Conservation (phyloP, 306 rosid genomes). For the Carpinus fangiana region DNA sequence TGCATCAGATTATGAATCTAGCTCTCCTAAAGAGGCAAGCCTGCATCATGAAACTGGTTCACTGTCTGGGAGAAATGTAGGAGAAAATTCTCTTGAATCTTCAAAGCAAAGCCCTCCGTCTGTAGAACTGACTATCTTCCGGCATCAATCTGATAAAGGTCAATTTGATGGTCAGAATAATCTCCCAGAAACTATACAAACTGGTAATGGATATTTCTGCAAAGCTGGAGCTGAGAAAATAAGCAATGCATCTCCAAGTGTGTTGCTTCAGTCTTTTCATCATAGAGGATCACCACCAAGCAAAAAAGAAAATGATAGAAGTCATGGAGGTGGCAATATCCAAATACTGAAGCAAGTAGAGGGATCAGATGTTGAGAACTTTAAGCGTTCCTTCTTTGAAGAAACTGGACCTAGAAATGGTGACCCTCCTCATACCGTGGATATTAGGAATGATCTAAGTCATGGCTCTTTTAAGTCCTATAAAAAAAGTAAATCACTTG, state of each 20-base stretch:
- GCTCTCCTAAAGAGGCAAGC: background rate
- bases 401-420: conserved; percentile 15
- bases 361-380: conserved; percentile 7
- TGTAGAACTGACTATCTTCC: background rate
- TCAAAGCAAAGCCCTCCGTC: background rate
- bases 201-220: background rate
- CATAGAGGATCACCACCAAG: background rate
- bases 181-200: background rate
- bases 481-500: conserved; percentile 2
- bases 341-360: conserved; percentile 6
- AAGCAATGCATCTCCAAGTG: background rate
- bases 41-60: background rate
- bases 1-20: background rate
- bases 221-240: background rate
- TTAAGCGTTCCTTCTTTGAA: background rate
- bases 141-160: background rate
- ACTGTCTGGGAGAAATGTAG: background rate
- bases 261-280: background rate
- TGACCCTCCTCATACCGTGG: background rate
- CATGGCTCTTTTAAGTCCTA: conserved; percentile 5
- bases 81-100: background rate
- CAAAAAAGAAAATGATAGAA: conserved; percentile 8
- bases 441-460: conserved; percentile 7
- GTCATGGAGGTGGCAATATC: conserved; percentile 1
- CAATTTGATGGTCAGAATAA: background rate